Percentiles rank a stretch among this genome's conserved stretches.
These are phyloP conservation scores for Pulveroboletus sp. DNA, from an alignment of 768 basidiomycete genomes.

Conservation along the genomic window DNA sequence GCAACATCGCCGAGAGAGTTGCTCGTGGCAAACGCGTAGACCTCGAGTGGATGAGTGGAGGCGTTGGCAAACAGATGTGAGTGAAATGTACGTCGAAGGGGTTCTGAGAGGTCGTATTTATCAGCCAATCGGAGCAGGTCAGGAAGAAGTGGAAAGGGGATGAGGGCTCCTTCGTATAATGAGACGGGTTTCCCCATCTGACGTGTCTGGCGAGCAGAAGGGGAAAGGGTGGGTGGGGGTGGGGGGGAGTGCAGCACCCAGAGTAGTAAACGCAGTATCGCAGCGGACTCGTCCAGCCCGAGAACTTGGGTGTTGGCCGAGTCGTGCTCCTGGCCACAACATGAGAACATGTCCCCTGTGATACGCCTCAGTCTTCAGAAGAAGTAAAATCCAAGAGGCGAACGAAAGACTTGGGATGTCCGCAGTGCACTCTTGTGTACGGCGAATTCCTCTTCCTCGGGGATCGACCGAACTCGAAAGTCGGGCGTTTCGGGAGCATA, in stretches of 20 bases:
- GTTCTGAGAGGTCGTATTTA: slow-evolving; percentile 58
- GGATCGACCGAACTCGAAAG: slow-evolving; percentile 53
- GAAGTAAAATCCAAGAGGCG: slow-evolving; percentile 23
- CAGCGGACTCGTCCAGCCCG: slow-evolving; percentile 54
- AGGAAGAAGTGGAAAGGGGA: slow-evolving; percentile 65
- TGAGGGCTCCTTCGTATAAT: slow-evolving; percentile 40
- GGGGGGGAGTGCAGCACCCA: slow-evolving; percentile 57
- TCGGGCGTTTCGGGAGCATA: slow-evolving; percentile 47
- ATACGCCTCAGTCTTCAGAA: slow-evolving; percentile 9
- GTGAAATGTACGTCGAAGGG: slow-evolving; percentile 42
- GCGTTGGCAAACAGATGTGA: slow-evolving; percentile 57
- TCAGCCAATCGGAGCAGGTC: slow-evolving; percentile 57
- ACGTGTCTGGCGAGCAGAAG: slow-evolving; percentile 22
- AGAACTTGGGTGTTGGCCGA: slow-evolving; percentile 31
- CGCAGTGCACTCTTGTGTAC: slow-evolving; percentile 49
- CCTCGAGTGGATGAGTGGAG: slow-evolving; percentile 47
- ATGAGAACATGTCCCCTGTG: slow-evolving; percentile 67
- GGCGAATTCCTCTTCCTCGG: slow-evolving; percentile 47
- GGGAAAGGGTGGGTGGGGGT: slow-evolving; percentile 37
- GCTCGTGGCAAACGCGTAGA: slow-evolving; percentile 55
- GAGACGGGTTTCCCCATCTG: slow-evolving; percentile 32
- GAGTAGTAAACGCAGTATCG: slow-evolving; percentile 49
- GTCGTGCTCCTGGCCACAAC: slow-evolving; percentile 41
- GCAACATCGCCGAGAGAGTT: slow-evolving; percentile 47
- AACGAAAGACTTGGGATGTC: slow-evolving; percentile 65